A percentile compares a stretch with the other conserved stretches of the same genome.
Evolutionary conservation across 2,329 filamentous ascomycete genomes (phyloP).

Genomic region (Penicillium aurantiogriseum): DNA sequence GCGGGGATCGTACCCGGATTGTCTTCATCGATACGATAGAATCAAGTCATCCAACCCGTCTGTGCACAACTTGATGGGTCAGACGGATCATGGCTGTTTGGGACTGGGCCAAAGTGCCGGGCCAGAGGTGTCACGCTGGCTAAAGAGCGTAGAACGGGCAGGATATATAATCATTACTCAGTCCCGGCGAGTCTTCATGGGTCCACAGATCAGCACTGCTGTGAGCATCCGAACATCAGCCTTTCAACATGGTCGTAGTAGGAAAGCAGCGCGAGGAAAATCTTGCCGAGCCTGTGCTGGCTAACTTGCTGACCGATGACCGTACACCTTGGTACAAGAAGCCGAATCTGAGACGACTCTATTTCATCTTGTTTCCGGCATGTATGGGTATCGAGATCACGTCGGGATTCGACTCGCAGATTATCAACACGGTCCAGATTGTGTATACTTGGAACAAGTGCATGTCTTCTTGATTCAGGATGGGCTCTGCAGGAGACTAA

Average conservation of each 20-base stretch:
- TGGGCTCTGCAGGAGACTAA: slow-evolving; percentile 7
- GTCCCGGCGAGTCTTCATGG: slow-evolving; percentile 1
- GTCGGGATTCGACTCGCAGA: slow-evolving; percentile 57
- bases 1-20: slow-evolving; percentile 13
- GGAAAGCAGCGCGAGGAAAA: slow-evolving; percentile 27
- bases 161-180: slow-evolving; percentile 9
- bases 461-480: slow-evolving; percentile 13
- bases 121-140: neutral
- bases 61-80: neutral
- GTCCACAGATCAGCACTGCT: slow-evolving; percentile 5
- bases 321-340: slow-evolving; percentile 57
- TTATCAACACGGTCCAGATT: slow-evolving; percentile 48
- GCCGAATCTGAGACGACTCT: slow-evolving; percentile 57
- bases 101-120: neutral
- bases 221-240: slow-evolving; percentile 3
- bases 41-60: neutral
- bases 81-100: neutral
- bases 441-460: slow-evolving; percentile 41
- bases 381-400: slow-evolving; percentile 64
- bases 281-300: slow-evolving; percentile 24
- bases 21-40: neutral
- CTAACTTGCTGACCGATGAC: slow-evolving; percentile 31
- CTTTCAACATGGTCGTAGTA: slow-evolving; percentile 21
- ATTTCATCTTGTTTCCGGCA: slow-evolving; percentile 58
- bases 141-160: neutral